A percentile compares a stretch with the other conserved stretches of the same genome.
Evolutionary conservation across 208 protist genomes (phyloP).

Genomic region (Porcisia hertigi): DNA sequence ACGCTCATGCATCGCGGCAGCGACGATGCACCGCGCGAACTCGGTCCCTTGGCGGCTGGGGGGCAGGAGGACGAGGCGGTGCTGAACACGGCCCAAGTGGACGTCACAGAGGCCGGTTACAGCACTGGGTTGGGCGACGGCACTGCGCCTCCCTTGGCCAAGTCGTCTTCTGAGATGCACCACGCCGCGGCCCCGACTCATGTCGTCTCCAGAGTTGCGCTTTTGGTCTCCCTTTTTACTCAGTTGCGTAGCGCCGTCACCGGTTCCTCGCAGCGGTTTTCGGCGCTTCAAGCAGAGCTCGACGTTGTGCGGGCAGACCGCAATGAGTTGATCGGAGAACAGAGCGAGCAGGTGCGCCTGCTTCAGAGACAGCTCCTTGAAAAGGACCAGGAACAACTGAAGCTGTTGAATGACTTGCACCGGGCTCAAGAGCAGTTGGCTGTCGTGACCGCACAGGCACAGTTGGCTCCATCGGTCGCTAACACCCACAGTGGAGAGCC

Average conservation of each 20-base stretch:
- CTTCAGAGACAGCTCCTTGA: constrained; percentile 49
- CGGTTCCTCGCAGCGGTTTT: constrained; percentile 18
- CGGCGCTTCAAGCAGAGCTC: constrained; percentile 54
- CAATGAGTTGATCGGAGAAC: constrained; percentile 66
- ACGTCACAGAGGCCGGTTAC: neutral
- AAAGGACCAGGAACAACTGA: constrained; percentile 32
- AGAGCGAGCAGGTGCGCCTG: constrained; percentile 45
- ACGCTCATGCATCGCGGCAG: neutral
- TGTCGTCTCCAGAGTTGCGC: neutral
- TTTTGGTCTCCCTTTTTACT: neutral
- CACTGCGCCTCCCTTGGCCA: neutral
- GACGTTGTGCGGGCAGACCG: constrained; percentile 68
- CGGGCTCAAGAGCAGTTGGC: neutral
- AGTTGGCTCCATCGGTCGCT: neutral
- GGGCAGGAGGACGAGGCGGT: neutral
- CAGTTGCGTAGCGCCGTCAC: constrained; percentile 3
- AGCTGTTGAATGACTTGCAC: constrained; percentile 23
- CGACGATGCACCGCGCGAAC: neutral
- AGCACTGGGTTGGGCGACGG: neutral
- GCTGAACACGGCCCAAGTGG: neutral
- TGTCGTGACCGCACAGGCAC: neutral
- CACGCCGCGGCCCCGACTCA: neutral
- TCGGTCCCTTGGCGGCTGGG: neutral
- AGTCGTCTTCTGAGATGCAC: neutral
- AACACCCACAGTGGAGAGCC: neutral